Percentiles rank a stretch among this genome's conserved stretches.
These are phyloP conservation scores for Pseudozyma tsukubaensis DNA, from an alignment of 1,284 basidiomycete species.

Conservation along the genomic window DNA sequence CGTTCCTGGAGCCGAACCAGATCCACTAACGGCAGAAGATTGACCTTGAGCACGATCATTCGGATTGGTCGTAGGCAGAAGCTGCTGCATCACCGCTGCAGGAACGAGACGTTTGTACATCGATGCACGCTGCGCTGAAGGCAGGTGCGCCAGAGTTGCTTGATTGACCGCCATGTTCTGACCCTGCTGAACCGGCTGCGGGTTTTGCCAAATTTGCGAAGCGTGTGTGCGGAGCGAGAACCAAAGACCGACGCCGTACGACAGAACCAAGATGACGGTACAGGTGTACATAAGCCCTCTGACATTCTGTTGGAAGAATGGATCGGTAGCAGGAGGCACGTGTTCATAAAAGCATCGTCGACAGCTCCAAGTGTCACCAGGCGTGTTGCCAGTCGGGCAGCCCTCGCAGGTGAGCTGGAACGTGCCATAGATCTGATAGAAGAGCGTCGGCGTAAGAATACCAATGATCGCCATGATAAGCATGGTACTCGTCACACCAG, in stretches of 20 bases:
- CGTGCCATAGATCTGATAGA: conserved; percentile 99
- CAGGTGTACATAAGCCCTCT: conserved; percentile 95
- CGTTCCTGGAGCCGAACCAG: conserved; percentile 25
- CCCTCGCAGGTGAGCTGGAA: conserved; percentile 93
- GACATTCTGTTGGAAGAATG: conserved; percentile 95
- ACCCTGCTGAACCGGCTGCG: conserved; percentile 64
- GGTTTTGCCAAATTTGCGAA: conserved; percentile 98
- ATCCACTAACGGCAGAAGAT: conserved; percentile 23
- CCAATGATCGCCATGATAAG: conserved; percentile 99
- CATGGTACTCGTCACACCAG: conserved; percentile 99
- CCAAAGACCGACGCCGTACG: conserved; percentile 96
- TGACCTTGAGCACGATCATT: conserved; percentile 24
- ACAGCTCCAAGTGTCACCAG: conserved; percentile 78
- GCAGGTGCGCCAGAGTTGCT: conserved; percentile 42
- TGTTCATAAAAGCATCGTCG: conserved; percentile 94
- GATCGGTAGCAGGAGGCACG: conserved; percentile 89
- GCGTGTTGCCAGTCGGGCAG: conserved; percentile 74
- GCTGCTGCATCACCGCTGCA: conserved; percentile 59
- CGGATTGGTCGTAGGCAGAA: conserved; percentile 52
- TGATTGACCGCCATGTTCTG: conserved; percentile 55
- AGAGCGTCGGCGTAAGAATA: conserved; percentile 91
- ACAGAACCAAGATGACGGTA: conserved; percentile 86
- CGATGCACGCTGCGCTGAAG: conserved; percentile 75
- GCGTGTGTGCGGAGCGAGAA: conserved; percentile 98
- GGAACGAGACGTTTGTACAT: conserved; percentile 77